Evolutionary conservation across 495 filamentous ascomycete genomes (phyloP), one percentile per base, ranked within the genome.

Genomic region (Neurospora sp.): DNA sequence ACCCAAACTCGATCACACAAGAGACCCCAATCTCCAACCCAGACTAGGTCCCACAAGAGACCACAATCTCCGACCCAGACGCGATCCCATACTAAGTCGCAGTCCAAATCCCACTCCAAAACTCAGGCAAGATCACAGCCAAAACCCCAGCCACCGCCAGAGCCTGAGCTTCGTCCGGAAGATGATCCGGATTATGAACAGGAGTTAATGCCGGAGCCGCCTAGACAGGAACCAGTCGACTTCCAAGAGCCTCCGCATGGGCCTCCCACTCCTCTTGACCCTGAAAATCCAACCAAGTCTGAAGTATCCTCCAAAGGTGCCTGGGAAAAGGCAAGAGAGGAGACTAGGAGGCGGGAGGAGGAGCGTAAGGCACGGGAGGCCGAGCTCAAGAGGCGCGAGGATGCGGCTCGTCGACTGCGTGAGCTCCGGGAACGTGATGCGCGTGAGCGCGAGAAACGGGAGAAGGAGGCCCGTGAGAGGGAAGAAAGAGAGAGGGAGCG

Each of bases 301-400:
- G 74, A 79, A 10, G 76, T 65, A 0, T 35, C 80, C 68, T 81
- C 77, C 31, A 87, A 84, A 72, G 86, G 84, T 9, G 85, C 86
- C 9, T 92, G 90, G 90, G 90, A 93, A 76, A 91, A 86, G 74
- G 92, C 89, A 3, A 83, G 88, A 71, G 91, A 94, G 78, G 92
- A 94, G 74, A 89, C 87, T 65, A 82, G 86, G 41, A 85, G 84
- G 68, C 85, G 85, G 68, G 89, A 89, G 72, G 89, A 91, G 71
- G 89, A 89, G 75, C 84, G 86, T 14, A 91, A 90, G 71, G 81
- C 80, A 3, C 83, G 78, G 72, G 86, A 88, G 69, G 85, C 82
- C 10, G 84, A 85, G 61, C 75, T 78, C 48, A 86, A 85, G 72
- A 78, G 79, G 69, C 85, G 83, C 69, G 85, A 89, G 72, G 86